These are phyloP conservation scores for Fusarium circinatum DNA, from an alignment of 2,329 filamentous ascomycete genomes.

Conservation along the genomic window DNA sequence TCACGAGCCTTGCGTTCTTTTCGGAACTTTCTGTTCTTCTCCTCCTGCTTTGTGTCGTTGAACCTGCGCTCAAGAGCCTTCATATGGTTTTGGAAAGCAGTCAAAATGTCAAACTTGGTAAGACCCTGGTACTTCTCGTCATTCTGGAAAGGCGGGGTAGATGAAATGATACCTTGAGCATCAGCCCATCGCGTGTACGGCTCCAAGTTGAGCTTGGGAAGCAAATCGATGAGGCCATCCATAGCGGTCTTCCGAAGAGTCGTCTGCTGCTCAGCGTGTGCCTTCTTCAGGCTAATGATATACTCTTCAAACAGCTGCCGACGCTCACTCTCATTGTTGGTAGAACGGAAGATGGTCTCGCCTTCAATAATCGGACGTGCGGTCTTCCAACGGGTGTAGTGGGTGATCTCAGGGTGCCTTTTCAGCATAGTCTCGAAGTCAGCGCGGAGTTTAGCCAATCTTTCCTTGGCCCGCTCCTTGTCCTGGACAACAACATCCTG, in stretches of 20 bases:
- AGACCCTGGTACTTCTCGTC: slow-evolving; percentile 88
- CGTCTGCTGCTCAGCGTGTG: slow-evolving; percentile 79
- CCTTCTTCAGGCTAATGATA: slow-evolving; percentile 82
- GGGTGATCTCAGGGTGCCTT: slow-evolving; percentile 95
- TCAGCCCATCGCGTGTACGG: slow-evolving; percentile 96
- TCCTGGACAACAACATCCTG: slow-evolving; percentile 90
- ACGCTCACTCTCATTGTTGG: slow-evolving; percentile 86
- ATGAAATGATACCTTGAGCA: slow-evolving; percentile 83
- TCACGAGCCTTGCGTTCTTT: slow-evolving; percentile 89
- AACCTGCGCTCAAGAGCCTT: slow-evolving; percentile 89
- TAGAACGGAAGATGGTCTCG: slow-evolving; percentile 94
- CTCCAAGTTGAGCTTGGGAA: slow-evolving; percentile 84
- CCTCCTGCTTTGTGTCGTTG: slow-evolving; percentile 89
- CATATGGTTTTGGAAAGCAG: slow-evolving; percentile 94
- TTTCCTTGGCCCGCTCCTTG: slow-evolving; percentile 93
- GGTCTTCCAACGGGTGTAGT: slow-evolving; percentile 97
- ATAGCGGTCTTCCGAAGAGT: slow-evolving; percentile 81
- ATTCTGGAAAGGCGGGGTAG: slow-evolving; percentile 78
- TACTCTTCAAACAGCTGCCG: slow-evolving; percentile 95
- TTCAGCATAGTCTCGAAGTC: slow-evolving; percentile 97
- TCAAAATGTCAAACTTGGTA: slow-evolving; percentile 89
- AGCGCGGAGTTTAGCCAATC: slow-evolving; percentile 87
- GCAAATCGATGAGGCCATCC: slow-evolving; percentile 80
- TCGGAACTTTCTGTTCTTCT: slow-evolving; percentile 83
- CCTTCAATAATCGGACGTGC: slow-evolving; percentile 93